Base-by-base conservation (phyloP, 2,329 filamentous ascomycete genomes). In the Diaporthe destruens region DNA sequence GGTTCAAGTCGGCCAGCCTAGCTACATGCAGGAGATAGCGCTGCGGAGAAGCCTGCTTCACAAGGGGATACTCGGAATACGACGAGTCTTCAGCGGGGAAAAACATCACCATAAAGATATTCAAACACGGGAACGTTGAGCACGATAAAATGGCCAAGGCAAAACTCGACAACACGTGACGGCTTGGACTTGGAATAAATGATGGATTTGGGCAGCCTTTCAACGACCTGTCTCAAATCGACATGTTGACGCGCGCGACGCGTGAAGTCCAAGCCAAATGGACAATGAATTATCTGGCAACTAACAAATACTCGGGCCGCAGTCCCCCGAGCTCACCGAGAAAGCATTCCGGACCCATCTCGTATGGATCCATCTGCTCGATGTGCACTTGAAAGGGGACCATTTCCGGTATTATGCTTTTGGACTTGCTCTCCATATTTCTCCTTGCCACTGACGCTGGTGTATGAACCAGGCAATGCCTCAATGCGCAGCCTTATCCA, bases 31-130 rank as follows among this genome's bases (percentile, higher is more conserved):
- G 44, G 20, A 51, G 36, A 23, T 65, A 23, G 61, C 44, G 61
- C 61, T 65, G 61, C 61, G 61, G 61, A 65, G 61, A 65, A 65
- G 61, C 61, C 61, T 65, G 61, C 18, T 51, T 16, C 29, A 51
- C 29, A 39, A 44, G 61, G 61, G 61, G 29, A 14, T 20, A 23
- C 20, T 23, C 23, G 25, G 23, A 36, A 6, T 25, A 12, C 51
- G 44, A 20, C 61, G 23, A 14, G 44, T 49, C 44, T 51, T 18
- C 44, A 6, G 61, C 44, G 29, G 61, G 61, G 61, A 65, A 65
- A 18, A 65, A 47, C 7, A 65, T 12, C 44, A 23, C 23, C 29
- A 51, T 12, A 12, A 23, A 51, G 8, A 9, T n/a, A 11, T 23
- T 36, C 3, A 36, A 36, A 36, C 20, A 36, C 32, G 14, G 1